Conservation (phyloP, 2,329 filamentous ascomycete genomes). For the Ophiocordyceps camponoti-floridani region DNA sequence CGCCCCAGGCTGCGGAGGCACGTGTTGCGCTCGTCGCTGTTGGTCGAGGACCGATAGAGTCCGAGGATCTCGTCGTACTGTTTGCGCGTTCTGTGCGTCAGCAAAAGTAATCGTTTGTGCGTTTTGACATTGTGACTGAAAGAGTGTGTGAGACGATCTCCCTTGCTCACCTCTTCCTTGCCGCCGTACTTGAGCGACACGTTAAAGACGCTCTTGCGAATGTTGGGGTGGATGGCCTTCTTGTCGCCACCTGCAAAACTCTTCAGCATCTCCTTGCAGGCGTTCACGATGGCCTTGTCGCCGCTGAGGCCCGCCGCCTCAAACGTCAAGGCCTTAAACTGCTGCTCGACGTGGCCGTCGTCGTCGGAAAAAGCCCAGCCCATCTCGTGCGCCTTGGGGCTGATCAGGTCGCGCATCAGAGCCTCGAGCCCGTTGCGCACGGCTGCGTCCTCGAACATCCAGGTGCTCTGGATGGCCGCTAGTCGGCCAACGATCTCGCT, state of each 20-base stretch:
- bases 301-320: conserved; percentile 65
- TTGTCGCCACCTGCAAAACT: conserved; percentile 68
- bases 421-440: conserved; percentile 59
- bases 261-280: conserved; percentile 77
- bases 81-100: neutral
- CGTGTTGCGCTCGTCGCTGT: conserved; percentile 69
- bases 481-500: conserved; percentile 74
- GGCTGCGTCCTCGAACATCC: conserved; percentile 59
- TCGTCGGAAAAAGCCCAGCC: conserved; percentile 76
- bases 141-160: too few species aligned
- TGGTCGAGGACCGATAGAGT: conserved; percentile 57
- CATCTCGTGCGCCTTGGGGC: conserved; percentile 64
- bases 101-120: neutral
- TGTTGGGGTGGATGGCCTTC: conserved; percentile 76
- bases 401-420: conserved; percentile 66
- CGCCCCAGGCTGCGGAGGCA: conserved; percentile 71
- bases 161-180: conserved; percentile 60
- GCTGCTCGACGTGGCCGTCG: conserved; percentile 80
- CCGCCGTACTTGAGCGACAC: conserved; percentile 74
- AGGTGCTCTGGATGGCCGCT: conserved; percentile 61
- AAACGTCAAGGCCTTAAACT: conserved; percentile 88
- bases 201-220: conserved; percentile 70
- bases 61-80: conserved; percentile 62
- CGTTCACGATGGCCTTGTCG: conserved; percentile 59
- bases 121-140: too few species aligned